Evolutionary conservation across 192 early-diverging fungal species (phyloP), one percentile per base, ranked within the genome.

Genomic region (Coemansia sp.): DNA sequence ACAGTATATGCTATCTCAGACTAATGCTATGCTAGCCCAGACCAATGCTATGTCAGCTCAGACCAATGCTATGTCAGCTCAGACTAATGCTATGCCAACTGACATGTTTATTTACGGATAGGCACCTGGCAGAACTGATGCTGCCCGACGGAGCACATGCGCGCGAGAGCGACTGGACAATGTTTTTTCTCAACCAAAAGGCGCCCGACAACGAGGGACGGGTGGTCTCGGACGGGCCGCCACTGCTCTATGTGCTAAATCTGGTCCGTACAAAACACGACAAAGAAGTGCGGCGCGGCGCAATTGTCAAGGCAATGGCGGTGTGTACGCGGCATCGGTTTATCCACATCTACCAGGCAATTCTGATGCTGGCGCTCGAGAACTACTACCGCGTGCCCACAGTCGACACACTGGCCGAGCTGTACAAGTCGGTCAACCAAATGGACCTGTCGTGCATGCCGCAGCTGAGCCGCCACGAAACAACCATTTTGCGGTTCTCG

Each of bases 61-160:
- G 26, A 26, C 26, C 26, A 26, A 26, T 26, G 26, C 26, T 26
- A 26, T 5, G 4, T 5, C 26, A 34, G 31, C 31, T 34, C 31
- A 7, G 31, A 34, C 31, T 56, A 19, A 28, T n/a, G 31, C 1
- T 15, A 36, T 25, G 40, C 15, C 40, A 15, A 44, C 40, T 44
- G 40, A 44, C 15, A 44, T 44, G 40, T 44, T 44, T 66, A 7
- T 56, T n/a, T 34, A 50, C 40, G 40, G 15, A 5, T 72, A 72
- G 70, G 50, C 72, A 73, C 55, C 53, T 97, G 48, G 92, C 95
- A n/a, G 95, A 97, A 60, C 87, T 95, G 38, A 97, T 97, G 95
- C 74, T 97, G 61, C 95, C 95, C 4, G 95, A 97, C 72, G 95
- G 95, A 3, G 91, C 93, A 15, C 95, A 97, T 82, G 74, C 93